Base-by-base conservation (phyloP, 148 eudicot genomes). In the Gaultheria prostrata region DNA sequence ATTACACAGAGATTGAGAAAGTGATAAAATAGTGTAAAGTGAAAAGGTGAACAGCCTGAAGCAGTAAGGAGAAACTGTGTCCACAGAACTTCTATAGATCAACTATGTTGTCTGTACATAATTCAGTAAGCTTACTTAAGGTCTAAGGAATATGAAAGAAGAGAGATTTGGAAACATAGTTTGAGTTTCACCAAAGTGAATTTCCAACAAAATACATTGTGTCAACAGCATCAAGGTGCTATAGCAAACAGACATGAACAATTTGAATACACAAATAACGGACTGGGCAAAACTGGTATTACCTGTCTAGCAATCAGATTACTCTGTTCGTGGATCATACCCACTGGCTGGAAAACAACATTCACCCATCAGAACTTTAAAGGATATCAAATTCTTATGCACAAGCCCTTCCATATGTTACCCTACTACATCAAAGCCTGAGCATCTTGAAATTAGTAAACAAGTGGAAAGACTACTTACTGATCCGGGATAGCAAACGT, bases 231-330 rank as follows among this genome's bases (percentile, higher is more conserved):
- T 56, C 46, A 56, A 74, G 7, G 39, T 28, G 79, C 46, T 72
- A 18, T 15, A n/a, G 24, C 83, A 61, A 35, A 53, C 18, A 7
- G 6, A 54, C 17, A 74, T 1, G 30, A 73, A 73, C 24, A n/a
- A 50, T 50, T 61, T 20, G 15, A 43, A 70, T 50, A 50, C 1
- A 30, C 61, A 35, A 50, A 4, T 3, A 70, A 53, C 14, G 28
- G 21, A 18, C 54, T 14, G 69, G 77, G 69, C n/a, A 81, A 15
- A 53, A 28, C 75, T 67, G 33, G 53, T 65, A 71, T 67, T 82
- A 97, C 99, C 98, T 97, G 99, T 89, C 99, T 92, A 46, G 90
- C 85, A 63, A 97, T 86, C 80, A 91, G 20, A 88, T 93, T 93
- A 89, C 99, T 97, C 85, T 95, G 90, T 85, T 97, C 99, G 21